Evolutionary conservation across 2,329 filamentous ascomycete species (phyloP), one percentile per base, ranked within the genome.

Genomic region (Aschersonia sp.): DNA sequence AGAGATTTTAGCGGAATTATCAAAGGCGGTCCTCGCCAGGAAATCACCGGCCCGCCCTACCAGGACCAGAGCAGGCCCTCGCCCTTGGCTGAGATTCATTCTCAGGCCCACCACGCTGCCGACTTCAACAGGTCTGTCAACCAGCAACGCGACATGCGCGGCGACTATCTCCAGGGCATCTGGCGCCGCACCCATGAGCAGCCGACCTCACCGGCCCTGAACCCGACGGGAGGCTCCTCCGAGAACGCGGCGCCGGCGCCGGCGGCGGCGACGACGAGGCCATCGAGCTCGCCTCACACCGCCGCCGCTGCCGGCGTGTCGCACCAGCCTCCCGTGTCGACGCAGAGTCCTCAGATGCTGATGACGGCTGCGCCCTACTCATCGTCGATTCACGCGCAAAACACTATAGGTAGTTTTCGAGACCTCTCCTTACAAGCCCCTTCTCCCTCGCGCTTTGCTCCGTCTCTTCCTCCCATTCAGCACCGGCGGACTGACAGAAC

Each of bases 51-150:
- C 30, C 81, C 84, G 39, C 74, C 88, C 8, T 98, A 95, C 66
- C 83, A 90, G 63, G 92, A 97, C 61, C 77, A 87, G 55, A 86
- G 83, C 7, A 81, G 89, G 60, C 73, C 87, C 9, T 85, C 83
- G 52, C 78, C 82, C 32, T 74, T 86, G 31, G 72, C 77, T 44
- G 90, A 97, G 57, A 79, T 97, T 47, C 73, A 92, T 53, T 83
- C 84, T 43, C 88, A 95, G 63, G 87, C 88, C 31, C 80, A 87
- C 45, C 87, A 94, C 52, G 84, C 90, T 14, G 87, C 87, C 49
- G 90, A 97, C 55, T 94, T 84, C 68, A 97, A 90, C 68, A 87
- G 92, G 57, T 76, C 77, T 44, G 72, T 97, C 46, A 87, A 84
- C 58, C 77, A 84, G 55, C 84, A 89, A 62, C 83, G 90, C 49